Conservation (phyloP, 257 asterid genomes). For the Anisodus acutangulus region DNA sequence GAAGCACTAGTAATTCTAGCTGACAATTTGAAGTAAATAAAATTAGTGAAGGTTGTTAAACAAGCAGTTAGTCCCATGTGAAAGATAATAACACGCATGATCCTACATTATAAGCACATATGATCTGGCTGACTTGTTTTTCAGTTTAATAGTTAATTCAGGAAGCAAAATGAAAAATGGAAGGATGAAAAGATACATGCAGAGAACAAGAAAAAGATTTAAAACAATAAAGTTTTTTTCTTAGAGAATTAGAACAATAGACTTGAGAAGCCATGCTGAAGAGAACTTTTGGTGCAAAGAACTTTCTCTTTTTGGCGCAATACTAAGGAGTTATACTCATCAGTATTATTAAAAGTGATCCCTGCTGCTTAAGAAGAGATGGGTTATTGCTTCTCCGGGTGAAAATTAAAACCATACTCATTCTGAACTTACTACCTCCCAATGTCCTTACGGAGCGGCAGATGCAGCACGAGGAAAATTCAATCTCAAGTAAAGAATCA, state of each 20-base stretch:
- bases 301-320: not conserved
- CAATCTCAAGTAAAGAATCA: not conserved
- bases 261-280: not conserved
- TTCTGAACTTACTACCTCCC: not conserved
- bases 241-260: not conserved
- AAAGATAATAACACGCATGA: not conserved
- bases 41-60: not conserved
- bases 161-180: not conserved
- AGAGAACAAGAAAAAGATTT: not conserved
- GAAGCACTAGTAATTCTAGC: conserved; percentile 23
- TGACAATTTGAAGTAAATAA: conserved; percentile 14
- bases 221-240: not conserved
- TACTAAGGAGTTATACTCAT: not conserved
- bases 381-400: not conserved
- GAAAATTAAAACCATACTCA: too few relatives aligned
- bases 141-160: not conserved
- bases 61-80: not conserved
- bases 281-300: not conserved
- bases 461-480: not conserved
- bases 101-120: not conserved
- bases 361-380: not conserved
- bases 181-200: not conserved
- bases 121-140: not conserved
- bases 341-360: not conserved
- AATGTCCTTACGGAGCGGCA: not conserved